Evolutionary conservation across 164 flowering plant species (phyloP).

Genomic region (Kingdonia uniflora): DNA sequence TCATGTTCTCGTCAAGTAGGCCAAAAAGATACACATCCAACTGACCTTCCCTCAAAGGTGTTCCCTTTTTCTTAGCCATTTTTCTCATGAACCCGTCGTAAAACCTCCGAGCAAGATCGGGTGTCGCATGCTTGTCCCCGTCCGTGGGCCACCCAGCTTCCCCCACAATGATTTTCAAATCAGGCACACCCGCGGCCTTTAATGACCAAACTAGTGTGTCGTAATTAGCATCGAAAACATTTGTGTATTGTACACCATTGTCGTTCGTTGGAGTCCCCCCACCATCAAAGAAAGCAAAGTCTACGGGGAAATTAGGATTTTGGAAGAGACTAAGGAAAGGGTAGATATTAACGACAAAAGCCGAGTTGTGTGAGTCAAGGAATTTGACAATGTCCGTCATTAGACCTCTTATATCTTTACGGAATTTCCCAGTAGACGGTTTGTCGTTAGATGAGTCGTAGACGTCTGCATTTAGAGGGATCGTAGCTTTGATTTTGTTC

Average conservation of each 20-base stretch:
- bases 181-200: slow-evolving; percentile 42
- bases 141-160: slow-evolving; percentile 98
- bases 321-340: slow-evolving; percentile 79
- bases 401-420: slow-evolving; percentile 42
- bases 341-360: slow-evolving; percentile 80
- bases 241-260: slow-evolving; percentile 39
- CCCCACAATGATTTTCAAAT: slow-evolving; percentile 61
- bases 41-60: slow-evolving; percentile 58
- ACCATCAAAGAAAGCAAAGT: slow-evolving; percentile 88
- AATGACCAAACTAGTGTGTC: slow-evolving; percentile 74
- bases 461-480: slow-evolving; percentile 88
- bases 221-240: slow-evolving; percentile 87
- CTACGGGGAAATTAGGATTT: slow-evolving; percentile 54
- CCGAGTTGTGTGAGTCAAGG: slow-evolving; percentile 41
- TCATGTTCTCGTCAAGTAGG: slow-evolving; percentile 66
- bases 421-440: slow-evolving; percentile 73
- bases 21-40: slow-evolving; percentile 71
- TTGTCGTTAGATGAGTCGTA: slow-evolving; percentile 38
- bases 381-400: slow-evolving; percentile 58
- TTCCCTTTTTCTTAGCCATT: slow-evolving; percentile 53
- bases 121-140: slow-evolving; percentile 49
- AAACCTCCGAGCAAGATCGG: slow-evolving; percentile 39
- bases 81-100: slow-evolving; percentile 69
- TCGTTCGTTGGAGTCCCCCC: slow-evolving; percentile 33
- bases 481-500: slow-evolving; percentile 60